Conservation (phyloP, 75 land plant species). For the Cunninghamia lanceolata region DNA sequence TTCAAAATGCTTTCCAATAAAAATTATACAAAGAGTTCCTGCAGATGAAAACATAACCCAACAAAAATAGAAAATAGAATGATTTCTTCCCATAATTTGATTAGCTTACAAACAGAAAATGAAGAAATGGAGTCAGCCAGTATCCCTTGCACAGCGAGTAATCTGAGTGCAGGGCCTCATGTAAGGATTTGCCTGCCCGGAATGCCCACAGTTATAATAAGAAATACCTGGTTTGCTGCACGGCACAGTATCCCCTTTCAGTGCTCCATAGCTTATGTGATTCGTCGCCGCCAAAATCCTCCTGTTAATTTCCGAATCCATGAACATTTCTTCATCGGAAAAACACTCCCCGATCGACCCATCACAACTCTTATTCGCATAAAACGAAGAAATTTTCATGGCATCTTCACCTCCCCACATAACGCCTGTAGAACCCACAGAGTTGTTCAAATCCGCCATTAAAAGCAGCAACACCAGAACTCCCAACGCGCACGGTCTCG, state of each 20-base stretch:
- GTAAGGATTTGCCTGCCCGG: slow-evolving; percentile 37
- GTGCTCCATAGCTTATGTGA: slow-evolving; percentile 48
- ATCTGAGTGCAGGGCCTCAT: slow-evolving; percentile 39
- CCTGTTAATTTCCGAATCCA: slow-evolving; percentile 32
- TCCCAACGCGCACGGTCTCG: neutral
- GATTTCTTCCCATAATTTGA: neutral
- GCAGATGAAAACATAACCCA: neutral
- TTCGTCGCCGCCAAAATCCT: slow-evolving; percentile 17
- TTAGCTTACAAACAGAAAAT: neutral
- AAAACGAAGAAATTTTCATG: neutral
- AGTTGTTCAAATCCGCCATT: neutral
- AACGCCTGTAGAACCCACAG: neutral
- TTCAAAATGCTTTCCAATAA: no score
- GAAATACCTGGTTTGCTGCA: slow-evolving; percentile 43
- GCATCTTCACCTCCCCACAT: neutral
- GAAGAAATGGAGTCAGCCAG: neutral
- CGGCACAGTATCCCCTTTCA: slow-evolving; percentile 31
- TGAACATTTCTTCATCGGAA: slow-evolving; percentile 20
- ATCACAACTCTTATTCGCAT: neutral
- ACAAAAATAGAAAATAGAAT: neutral
- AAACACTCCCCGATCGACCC: slow-evolving; percentile 25
- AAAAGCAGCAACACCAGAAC: neutral
- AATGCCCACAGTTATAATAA: slow-evolving; percentile 41
- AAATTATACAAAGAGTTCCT: no score
- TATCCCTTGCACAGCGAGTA: slow-evolving; percentile 41